Evolutionary conservation across 208 protist species (phyloP), one percentile per base, ranked within the genome.

Genomic region (Lotmaria passim): DNA sequence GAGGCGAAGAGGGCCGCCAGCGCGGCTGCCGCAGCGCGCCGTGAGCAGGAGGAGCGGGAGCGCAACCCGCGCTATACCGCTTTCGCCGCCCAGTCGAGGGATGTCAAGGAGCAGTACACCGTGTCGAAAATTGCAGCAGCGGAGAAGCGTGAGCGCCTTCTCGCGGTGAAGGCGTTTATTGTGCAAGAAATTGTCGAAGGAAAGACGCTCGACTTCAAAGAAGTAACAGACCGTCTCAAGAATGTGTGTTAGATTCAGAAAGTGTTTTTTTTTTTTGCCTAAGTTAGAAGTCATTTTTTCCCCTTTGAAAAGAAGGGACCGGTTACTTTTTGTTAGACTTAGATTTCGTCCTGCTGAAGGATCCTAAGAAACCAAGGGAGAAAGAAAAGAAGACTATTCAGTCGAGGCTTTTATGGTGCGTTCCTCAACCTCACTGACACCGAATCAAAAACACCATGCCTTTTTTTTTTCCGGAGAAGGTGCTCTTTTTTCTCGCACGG

Each of bases 1-100:
- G 83, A 85, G 64, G 75, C 72, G 43, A 79, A 82, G 57, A 68
- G 66, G 36, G 67, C 67, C 17, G 67, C 62, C 14, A 71, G 44
- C 19, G 67, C 46, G 63, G 78, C 69, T 1, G 71, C 75, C 0
- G 72, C 72, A 28, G 65, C 56, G 47, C 53, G 50, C 39, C 63
- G 63, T 11, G 48, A 24, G 19, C 57, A 73, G 48, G 74, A 67
- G 47, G 53, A 64, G 26, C 58, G 57, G 3, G 46, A 62, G 31
- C 69, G 65, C 19, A 57, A 79, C 67, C 75, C 82, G 3, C 58
- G 55, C 7, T 64, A 53, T 39, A 72, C 33, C 0, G 82, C 82
- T 15, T 87, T 75, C 28, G 69, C 46, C 3, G 39, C 21, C 5
- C 51, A 62, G 17, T 66, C 78, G 0, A 46, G 3, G 8, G 61